These are phyloP conservation scores for Eragrostis nindensis DNA, from an alignment of 176 grass and related monocot species.

Conservation along the genomic window DNA sequence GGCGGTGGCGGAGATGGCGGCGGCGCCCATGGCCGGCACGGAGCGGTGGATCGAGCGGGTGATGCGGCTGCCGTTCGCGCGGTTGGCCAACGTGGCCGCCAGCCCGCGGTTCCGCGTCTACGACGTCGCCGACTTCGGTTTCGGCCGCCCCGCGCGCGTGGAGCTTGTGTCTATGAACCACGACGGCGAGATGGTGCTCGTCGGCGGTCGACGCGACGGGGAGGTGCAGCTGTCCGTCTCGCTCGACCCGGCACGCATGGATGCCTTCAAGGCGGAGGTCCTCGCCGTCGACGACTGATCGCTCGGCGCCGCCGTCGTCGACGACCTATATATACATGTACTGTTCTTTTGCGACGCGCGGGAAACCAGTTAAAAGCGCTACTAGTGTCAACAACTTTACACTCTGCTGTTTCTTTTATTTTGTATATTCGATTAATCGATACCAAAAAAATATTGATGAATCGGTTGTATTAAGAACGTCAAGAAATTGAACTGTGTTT, in stretches of 20 bases:
- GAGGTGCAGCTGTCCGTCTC: conserved; percentile 54
- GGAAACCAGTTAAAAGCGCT: no score
- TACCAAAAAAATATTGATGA: no score
- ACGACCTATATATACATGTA: no score
- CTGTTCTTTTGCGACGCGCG: no score
- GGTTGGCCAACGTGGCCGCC: conserved; percentile 43
- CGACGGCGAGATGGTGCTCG: conserved; percentile 59
- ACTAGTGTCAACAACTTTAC: no score
- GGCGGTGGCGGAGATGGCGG: conserved; percentile 45
- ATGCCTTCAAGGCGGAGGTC: conserved; percentile 42
- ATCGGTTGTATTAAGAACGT: no score
- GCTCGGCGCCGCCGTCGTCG: no score
- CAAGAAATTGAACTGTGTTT: no score
- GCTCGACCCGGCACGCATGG: conserved; percentile 39
- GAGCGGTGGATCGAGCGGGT: conserved; percentile 25
- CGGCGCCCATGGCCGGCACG: conserved; percentile 12
- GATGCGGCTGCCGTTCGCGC: conserved; percentile 14
- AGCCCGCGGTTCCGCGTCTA: conserved; percentile 53
- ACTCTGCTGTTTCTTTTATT: no score
- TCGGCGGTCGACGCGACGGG: conserved; percentile 8
- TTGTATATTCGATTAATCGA: no score
- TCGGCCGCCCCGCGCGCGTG: conserved; percentile 45
- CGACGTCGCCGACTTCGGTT: conserved; percentile 56
- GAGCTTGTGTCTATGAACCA: conserved; percentile 65
- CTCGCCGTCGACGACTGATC: not conserved